These are phyloP conservation scores for Globisporangium lucens DNA, from an alignment of 352 stramenopile species.

Conservation along the genomic window DNA sequence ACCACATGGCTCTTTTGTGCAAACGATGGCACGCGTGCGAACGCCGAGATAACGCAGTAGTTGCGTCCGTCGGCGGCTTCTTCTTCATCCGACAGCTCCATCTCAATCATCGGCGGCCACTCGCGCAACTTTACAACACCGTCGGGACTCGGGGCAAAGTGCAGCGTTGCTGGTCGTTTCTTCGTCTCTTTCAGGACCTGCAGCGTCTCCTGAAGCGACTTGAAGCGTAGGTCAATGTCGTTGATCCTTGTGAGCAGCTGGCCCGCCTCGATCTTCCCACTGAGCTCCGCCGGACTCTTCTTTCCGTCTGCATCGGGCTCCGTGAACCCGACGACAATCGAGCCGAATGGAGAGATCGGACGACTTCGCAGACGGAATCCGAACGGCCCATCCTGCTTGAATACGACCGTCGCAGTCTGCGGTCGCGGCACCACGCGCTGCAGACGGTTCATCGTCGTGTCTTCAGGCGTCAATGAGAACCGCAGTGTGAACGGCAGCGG, in stretches of 20 bases:
- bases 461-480: conserved; percentile 65
- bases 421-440: conserved; percentile 48
- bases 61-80: conserved; percentile 40
- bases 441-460: conserved; percentile 46
- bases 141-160: conserved; percentile 76
- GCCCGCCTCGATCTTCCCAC: conserved; percentile 67
- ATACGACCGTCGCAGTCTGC: conserved; percentile 56
- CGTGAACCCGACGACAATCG: conserved; percentile 79
- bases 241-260: conserved; percentile 66
- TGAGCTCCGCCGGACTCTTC: conserved; percentile 60
- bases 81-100: conserved; percentile 64
- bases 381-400: conserved; percentile 72
- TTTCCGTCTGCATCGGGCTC: conserved; percentile 35
- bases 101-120: conserved; percentile 82
- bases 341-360: conserved; percentile 54
- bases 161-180: conserved; percentile 57
- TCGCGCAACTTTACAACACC: conserved; percentile 70
- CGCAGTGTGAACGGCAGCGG: conserved; percentile 55
- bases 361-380: conserved; percentile 74
- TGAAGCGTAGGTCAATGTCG: conserved; percentile 65
- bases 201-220: conserved; percentile 60
- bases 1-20: conserved; percentile 67
- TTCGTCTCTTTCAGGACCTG: conserved; percentile 53
- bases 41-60: conserved; percentile 69
- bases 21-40: conserved; percentile 67